Conservation (phyloP, 208 protist genomes). For the Leishmania lainsoni region DNA sequence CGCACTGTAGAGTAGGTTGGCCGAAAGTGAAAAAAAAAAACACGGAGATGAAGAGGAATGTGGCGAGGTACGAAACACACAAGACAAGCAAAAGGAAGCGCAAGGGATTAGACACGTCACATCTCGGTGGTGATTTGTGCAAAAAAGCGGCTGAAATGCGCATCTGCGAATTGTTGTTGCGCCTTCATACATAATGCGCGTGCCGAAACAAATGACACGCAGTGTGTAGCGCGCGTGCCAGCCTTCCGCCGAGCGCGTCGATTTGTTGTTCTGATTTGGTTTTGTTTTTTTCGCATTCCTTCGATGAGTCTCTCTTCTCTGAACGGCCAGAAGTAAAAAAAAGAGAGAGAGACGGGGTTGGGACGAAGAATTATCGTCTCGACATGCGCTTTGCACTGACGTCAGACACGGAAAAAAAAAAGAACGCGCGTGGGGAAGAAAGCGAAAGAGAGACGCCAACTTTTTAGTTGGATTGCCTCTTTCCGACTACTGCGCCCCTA, state of each 20-base stretch:
- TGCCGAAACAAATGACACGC: background rate
- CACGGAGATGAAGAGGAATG: background rate
- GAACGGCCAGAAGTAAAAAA: background rate
- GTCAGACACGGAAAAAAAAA: background rate
- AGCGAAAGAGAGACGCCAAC: background rate
- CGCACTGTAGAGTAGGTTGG: background rate
- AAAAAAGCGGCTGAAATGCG: background rate
- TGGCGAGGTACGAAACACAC: background rate
- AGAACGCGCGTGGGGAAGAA: background rate
- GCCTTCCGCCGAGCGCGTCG: background rate
- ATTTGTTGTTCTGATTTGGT: no score
- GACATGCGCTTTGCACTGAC: background rate
- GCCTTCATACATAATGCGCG: background rate
- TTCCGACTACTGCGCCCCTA: background rate
- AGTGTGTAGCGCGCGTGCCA: background rate
- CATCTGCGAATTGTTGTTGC: background rate
- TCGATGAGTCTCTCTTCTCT: background rate
- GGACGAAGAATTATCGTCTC: background rate
- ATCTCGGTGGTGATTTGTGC: background rate
- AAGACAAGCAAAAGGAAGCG: background rate
- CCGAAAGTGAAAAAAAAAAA: background rate
- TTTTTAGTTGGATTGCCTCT: background rate
- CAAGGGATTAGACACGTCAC: background rate
- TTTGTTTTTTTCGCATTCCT: background rate
- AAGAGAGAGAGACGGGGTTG: background rate